These are phyloP conservation scores for Aspergillus sp. DNA, from an alignment of 2,329 filamentous ascomycete genomes.

Conservation along the genomic window DNA sequence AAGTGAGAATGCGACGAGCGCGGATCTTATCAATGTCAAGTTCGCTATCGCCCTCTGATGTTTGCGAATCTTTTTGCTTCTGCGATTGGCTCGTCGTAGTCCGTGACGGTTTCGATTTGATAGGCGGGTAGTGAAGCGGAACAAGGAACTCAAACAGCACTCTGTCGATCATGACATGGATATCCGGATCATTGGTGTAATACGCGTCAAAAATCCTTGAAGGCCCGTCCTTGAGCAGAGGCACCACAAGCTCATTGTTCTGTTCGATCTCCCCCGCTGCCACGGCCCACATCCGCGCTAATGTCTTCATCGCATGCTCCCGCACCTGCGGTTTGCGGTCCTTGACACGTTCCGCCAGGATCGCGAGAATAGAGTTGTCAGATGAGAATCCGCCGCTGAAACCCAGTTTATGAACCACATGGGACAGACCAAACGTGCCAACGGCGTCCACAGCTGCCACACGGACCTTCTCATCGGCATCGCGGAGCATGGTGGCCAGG, in stretches of 20 bases:
- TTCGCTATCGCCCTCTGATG: constrained; percentile 30
- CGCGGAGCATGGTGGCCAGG: constrained; percentile 71
- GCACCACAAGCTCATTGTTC: constrained; percentile 66
- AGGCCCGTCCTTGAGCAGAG: constrained; percentile 72
- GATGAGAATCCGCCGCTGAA: constrained; percentile 65
- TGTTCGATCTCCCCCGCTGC: constrained; percentile 77
- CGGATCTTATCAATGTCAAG: constrained; percentile 55
- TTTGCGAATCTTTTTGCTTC: constrained; percentile 48
- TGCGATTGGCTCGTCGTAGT: constrained; percentile 49
- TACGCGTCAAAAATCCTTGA: constrained; percentile 77
- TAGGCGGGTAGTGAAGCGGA: constrained; percentile 77
- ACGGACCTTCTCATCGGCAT: constrained; percentile 84
- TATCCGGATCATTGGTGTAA: constrained; percentile 81
- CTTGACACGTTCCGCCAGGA: constrained; percentile 77
- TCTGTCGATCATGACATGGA: constrained; percentile 75
- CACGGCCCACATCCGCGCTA: constrained; percentile 89
- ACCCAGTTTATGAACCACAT: constrained; percentile 75
- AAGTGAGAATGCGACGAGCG: constrained; percentile 71
- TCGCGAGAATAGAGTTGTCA: constrained; percentile 68
- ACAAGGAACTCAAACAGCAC: constrained; percentile 81
- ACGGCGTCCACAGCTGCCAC: constrained; percentile 81
- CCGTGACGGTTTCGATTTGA: constrained; percentile 46
- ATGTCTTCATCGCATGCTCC: constrained; percentile 73
- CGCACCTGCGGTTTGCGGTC: constrained; percentile 77
- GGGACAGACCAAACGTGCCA: constrained; percentile 68